Evolutionary conservation across 2,329 filamentous ascomycete species (phyloP).

Genomic region (Diaporthe caulivora): DNA sequence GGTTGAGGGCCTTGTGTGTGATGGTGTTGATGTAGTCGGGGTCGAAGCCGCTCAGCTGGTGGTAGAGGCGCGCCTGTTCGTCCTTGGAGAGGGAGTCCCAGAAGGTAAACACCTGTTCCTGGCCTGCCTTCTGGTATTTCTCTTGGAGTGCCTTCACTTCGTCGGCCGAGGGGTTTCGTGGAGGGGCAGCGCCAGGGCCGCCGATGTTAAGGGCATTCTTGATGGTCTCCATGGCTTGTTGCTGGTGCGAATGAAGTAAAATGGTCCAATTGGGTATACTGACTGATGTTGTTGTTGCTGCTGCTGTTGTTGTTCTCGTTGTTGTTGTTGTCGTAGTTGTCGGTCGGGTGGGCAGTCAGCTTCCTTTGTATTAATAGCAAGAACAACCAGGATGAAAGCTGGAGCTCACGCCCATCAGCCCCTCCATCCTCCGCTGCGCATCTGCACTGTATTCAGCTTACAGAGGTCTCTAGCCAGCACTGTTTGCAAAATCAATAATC

Average conservation of each 20-base stretch:
- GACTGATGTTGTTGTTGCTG: too few relatives aligned
- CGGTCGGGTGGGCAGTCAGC: conserved; percentile 32
- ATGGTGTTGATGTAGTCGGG: conserved; percentile 90
- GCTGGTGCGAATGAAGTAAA: neutral
- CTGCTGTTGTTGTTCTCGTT: too few relatives aligned
- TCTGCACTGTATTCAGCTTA: too few relatives aligned
- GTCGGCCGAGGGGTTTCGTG: conserved; percentile 70
- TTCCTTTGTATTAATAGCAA: conserved; percentile 37
- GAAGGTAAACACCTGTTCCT: conserved; percentile 88
- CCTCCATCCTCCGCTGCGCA: neutral
- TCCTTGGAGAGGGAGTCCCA: conserved; percentile 81
- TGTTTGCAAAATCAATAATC: too few relatives aligned
- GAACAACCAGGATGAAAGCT: conserved; percentile 27
- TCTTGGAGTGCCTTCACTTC: conserved; percentile 76
- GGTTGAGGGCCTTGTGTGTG: conserved; percentile 84
- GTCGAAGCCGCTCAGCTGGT: conserved; percentile 86
- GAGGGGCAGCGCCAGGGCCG: conserved; percentile 49
- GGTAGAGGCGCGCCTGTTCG: conserved; percentile 83
- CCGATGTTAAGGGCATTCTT: conserved; percentile 57
- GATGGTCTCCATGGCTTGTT: conserved; percentile 56
- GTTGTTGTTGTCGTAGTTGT: too few relatives aligned
- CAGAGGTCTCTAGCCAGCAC: too few relatives aligned
- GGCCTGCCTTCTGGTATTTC: conserved; percentile 80
- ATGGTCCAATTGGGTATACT: neutral
- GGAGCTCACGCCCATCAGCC: conserved; percentile 26